Evolutionary conservation across 179 eudicot genomes (phyloP), one percentile per base, ranked within the genome.

Genomic region (Beta macrorhiza): DNA sequence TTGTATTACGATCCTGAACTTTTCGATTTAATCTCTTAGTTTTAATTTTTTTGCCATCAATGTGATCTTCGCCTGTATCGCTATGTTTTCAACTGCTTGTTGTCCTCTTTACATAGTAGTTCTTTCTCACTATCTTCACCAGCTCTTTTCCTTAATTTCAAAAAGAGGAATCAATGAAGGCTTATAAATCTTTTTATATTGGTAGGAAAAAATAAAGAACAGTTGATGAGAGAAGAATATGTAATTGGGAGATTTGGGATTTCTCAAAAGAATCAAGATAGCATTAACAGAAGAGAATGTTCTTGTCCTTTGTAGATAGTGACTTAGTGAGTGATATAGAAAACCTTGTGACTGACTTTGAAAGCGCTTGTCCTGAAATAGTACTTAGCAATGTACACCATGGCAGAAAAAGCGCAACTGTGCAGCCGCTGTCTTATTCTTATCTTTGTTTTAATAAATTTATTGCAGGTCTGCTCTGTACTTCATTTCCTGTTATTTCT

Each of bases 401-500:
- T 29, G 32, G 32, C 32, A 29, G 32, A 29, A 29, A 29, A 29
- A 29, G 32, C 1, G 32, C 32, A 29, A 29, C 32, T 29, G 63
- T 17, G 9, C 17, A 19, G 51, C 5, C 63, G 5, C 63, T 15
- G 11, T 12, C 13, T 64, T 20, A n/a, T 61, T 14, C 51, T 47
- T 47, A 8, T 63, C 16, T 25, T 42, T 19, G 8, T 64, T 22
- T 45, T 3, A 0, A 12, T 11, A 6, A 1, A 2, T 70, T 45
- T 10, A 17, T n/a, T 72, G 29, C 93, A 96, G 99, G 92, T 87
- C 97, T 75, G 86, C 88, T 80, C 84, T 92, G 83, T 90, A 90
- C 90, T 96, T 96, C 87, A 83, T 91, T 75, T 90, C 92, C 32
- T 88, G 94, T 81, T 93, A 93, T 85, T 96, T 96, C 83, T 93